A percentile compares a stretch with the other conserved stretches of the same genome.
These are phyloP conservation scores for Leccinum laetum DNA, from an alignment of 1,284 basidiomycete genomes.

Conservation along the genomic window DNA sequence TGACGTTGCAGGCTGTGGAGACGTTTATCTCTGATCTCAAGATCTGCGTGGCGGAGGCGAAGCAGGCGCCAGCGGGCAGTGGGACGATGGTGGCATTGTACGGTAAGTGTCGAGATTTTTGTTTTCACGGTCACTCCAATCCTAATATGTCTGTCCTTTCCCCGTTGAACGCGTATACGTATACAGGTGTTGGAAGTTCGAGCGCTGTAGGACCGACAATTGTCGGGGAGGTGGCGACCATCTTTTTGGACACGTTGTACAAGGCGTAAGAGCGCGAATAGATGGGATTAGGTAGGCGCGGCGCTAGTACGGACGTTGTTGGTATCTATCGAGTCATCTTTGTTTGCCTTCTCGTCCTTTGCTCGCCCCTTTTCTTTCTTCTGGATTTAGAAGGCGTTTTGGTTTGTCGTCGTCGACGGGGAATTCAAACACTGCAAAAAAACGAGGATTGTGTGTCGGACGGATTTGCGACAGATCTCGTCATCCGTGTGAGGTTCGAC, in stretches of 20 bases:
- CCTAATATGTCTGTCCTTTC: background rate
- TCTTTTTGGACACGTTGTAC: constrained; percentile 84
- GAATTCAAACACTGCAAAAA: too few species aligned
- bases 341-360: background rate
- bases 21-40: constrained; percentile 84
- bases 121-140: background rate
- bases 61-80: constrained; percentile 52
- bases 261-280: constrained; percentile 50
- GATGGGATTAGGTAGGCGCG: background rate
- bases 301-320: background rate
- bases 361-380: background rate
- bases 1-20: constrained; percentile 79
- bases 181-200: constrained; percentile 80
- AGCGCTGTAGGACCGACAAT: constrained; percentile 89
- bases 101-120: constrained; percentile 51
- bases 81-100: constrained; percentile 89
- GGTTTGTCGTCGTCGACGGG: too few species aligned
- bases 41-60: constrained; percentile 67
- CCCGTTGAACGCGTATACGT: background rate
- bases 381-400: too few species aligned
- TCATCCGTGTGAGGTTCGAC: too few species aligned
- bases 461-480: too few species aligned
- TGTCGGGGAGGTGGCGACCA: constrained; percentile 80
- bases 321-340: background rate
- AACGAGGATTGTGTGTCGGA: too few species aligned